Percentiles rank a stretch among this genome's conserved stretches.
Conservation (phyloP, 352 stramenopile genomes). For the Globisporangium heterothallicum region DNA sequence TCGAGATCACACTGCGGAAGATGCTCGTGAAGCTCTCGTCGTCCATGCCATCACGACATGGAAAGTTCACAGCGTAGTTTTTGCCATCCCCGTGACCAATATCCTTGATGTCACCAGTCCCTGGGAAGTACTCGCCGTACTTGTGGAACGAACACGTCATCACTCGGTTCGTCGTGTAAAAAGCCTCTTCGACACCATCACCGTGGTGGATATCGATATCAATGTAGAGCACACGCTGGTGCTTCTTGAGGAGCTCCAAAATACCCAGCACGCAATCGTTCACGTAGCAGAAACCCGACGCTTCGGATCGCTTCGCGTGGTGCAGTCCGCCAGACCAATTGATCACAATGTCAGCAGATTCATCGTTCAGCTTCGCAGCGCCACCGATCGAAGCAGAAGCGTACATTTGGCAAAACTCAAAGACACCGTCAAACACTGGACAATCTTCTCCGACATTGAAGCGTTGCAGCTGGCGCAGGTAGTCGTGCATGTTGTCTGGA, state of each 20-base stretch:
- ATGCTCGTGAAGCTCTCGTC: conserved; percentile 93
- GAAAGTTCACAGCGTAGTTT: conserved; percentile 99
- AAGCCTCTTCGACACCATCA: conserved; percentile 99
- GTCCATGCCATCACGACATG: conserved; percentile 97
- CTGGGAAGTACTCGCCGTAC: conserved; percentile 99
- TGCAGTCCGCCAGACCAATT: conserved; percentile 99
- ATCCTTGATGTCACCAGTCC: conserved; percentile 89
- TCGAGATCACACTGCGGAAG: conserved; percentile 91
- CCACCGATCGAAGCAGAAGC: conserved; percentile 95
- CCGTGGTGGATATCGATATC: conserved; percentile 99
- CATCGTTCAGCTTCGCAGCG: conserved; percentile 94
- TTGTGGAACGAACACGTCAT: conserved; percentile 99
- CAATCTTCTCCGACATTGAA: conserved; percentile 99
- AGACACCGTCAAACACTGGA: conserved; percentile 99
- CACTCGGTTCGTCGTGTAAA: conserved; percentile 99
- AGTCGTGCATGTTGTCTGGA: conserved; percentile 98
- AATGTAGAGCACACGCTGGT: conserved; percentile 98
- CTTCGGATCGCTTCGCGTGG: conserved; percentile 98
- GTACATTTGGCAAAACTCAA: conserved; percentile 99
- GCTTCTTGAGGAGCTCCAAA: conserved; percentile 96
- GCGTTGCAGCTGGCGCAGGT: conserved; percentile 89
- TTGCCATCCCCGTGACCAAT: conserved; percentile 89
- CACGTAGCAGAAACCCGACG: conserved; percentile 99
- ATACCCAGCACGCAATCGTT: conserved; percentile 99
- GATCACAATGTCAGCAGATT: conserved; percentile 96